Evolutionary conservation across 1,139 yeast genomes (phyloP).

Genomic region (Yamadazyma conglobata): DNA sequence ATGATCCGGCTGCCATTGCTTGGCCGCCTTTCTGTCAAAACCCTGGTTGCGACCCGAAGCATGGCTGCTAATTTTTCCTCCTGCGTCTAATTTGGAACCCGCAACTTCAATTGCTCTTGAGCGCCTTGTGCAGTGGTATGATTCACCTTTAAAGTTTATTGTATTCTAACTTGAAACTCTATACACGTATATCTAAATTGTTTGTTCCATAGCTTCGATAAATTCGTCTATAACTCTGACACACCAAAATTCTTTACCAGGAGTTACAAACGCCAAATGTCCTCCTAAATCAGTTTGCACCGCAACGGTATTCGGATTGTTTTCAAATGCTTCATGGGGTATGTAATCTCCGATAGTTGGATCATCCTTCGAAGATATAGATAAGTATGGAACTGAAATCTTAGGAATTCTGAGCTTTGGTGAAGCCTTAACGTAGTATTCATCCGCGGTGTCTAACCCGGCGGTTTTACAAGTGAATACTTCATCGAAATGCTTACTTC

Average conservation of each 20-base stretch:
- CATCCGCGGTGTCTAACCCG: conserved; percentile 67
- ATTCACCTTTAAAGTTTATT: no score
- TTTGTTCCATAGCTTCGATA: conserved; percentile 47
- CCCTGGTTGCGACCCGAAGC: no score
- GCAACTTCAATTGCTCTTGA: no score
- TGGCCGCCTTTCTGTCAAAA: no score
- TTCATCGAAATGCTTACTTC: conserved; percentile 64
- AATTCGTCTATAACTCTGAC: conserved; percentile 60
- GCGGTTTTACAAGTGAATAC: conserved; percentile 67
- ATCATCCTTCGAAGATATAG: conserved; percentile 74
- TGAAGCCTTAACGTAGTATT: conserved; percentile 70
- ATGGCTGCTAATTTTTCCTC: no score
- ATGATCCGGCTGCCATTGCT: no score
- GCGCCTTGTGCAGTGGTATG: no score
- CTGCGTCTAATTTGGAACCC: no score
- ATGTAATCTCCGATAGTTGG: conserved; percentile 65
- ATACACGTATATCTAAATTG: conserved; percentile 55
- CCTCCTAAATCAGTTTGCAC: conserved; percentile 56
- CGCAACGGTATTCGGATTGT: conserved; percentile 33
- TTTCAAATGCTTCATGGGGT: conserved; percentile 25
- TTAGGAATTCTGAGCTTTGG: conserved; percentile 54
- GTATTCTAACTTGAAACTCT: no score
- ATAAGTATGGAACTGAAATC: conserved; percentile 64
- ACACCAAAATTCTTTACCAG: conserved; percentile 70
- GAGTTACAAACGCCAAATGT: conserved; percentile 55